Conservation (phyloP, 2,329 filamentous ascomycete genomes). For the Fusarium goolgardi region DNA sequence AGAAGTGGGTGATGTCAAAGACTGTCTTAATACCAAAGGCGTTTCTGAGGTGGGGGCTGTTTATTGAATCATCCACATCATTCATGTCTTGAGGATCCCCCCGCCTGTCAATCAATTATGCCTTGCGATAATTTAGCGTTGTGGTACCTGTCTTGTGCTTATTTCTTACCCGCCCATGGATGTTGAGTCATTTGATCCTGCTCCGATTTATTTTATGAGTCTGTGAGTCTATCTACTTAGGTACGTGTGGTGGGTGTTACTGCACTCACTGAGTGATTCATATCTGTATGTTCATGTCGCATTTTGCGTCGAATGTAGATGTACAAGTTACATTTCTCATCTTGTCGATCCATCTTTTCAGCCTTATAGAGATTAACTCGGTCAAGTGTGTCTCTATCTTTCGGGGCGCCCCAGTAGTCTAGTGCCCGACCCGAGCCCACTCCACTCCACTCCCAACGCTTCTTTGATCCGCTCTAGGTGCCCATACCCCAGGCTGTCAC, state of each 20-base stretch:
- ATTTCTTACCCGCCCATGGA: neutral
- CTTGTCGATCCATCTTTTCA: conserved; percentile 12
- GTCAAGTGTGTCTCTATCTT: neutral
- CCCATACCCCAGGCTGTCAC: neutral
- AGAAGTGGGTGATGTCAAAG: neutral
- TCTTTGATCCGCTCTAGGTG: neutral
- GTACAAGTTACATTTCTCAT: neutral
- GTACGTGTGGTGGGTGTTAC: neutral
- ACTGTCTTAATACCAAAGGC: neutral
- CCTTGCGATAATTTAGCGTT: conserved; percentile 15
- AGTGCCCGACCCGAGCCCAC: conserved; percentile 1
- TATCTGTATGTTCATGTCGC: neutral
- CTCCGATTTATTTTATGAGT: neutral
- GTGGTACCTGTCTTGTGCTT: conserved; percentile 3
- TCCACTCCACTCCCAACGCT: conserved; percentile 12
- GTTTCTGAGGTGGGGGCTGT: conserved; percentile 24
- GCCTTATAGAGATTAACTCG: conserved; percentile 23
- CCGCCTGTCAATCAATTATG: conserved; percentile 7
- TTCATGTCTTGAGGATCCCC: conserved; percentile 9
- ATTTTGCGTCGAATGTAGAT: neutral
- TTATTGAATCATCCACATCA: conserved; percentile 2
- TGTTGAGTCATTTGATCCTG: neutral
- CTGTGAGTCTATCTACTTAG: too few species aligned
- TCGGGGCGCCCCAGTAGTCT: conserved; percentile 11
- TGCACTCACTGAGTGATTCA: neutral